Conservation (phyloP, 306 rosid genomes). For the Inga leiocalycina region DNA sequence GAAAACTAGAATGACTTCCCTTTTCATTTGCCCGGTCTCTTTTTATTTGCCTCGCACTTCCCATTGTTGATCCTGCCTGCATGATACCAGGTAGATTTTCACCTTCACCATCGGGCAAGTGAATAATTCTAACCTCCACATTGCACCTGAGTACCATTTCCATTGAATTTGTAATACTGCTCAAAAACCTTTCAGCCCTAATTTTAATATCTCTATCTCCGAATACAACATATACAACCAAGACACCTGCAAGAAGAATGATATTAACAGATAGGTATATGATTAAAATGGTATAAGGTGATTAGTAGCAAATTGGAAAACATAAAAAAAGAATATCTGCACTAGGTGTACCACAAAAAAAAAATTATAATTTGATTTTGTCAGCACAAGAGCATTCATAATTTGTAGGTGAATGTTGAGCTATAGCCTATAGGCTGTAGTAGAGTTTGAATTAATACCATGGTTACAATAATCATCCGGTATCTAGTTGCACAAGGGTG, state of each 20-base stretch:
- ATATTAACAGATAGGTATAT: constrained; percentile 8
- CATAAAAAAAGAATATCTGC: not conserved
- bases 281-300: constrained; percentile 21
- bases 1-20: constrained; percentile 53
- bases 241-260: constrained; percentile 63
- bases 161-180: constrained; percentile 93
- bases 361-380: constrained; percentile 12
- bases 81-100: constrained; percentile 48
- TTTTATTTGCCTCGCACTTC: constrained; percentile 51
- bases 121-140: constrained; percentile 89
- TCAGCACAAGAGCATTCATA: constrained; percentile 17
- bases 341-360: not conserved
- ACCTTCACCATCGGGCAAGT: constrained; percentile 70
- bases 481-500: not conserved
- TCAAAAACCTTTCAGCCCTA: constrained; percentile 91
- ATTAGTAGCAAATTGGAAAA: constrained; percentile 11
- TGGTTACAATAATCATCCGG: constrained; percentile 20
- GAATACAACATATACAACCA: constrained; percentile 86
- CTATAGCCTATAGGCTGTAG: constrained; percentile 17
- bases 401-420: not conserved
- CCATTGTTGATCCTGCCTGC: constrained; percentile 39
- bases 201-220: constrained; percentile 71
- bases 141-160: constrained; percentile 90
- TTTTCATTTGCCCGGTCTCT: constrained; percentile 39
- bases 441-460: not conserved